Evolutionary conservation across 495 filamentous ascomycete species (phyloP).

Genomic region (Cercophora scortea): DNA sequence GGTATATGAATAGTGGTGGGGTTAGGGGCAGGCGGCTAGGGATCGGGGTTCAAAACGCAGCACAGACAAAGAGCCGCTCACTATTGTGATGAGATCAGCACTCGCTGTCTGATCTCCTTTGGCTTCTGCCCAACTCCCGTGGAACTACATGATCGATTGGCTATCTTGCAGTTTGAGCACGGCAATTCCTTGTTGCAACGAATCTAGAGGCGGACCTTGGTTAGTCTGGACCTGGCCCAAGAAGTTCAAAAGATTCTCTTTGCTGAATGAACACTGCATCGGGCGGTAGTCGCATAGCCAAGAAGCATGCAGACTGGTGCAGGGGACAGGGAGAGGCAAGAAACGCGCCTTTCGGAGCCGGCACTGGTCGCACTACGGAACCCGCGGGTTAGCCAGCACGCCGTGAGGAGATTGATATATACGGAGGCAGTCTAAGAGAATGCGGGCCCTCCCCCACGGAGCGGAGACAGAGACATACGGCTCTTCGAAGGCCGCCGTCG

Average conservation of each 20-base stretch:
- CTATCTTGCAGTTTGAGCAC: constrained; percentile 58
- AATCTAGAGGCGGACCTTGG: constrained; percentile 34
- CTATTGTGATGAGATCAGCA: constrained; percentile 65
- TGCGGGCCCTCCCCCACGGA: not conserved
- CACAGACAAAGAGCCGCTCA: constrained; percentile 20
- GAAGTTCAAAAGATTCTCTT: no score
- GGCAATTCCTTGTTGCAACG: constrained; percentile 62
- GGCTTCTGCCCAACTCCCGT: constrained; percentile 53
- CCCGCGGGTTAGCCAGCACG: constrained; percentile 6
- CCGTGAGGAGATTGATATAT: not conserved
- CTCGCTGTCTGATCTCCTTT: constrained; percentile 50
- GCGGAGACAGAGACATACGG: not conserved
- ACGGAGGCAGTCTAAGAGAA: not conserved
- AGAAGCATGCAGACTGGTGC: no score
- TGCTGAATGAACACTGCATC: no score
- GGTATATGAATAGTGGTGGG: no score
- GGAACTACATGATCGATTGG: constrained; percentile 47
- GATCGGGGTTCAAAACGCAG: not conserved
- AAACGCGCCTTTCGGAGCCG: constrained; percentile 22
- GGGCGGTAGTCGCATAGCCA: no score
- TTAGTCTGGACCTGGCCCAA: no score
- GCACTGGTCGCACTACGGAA: constrained; percentile 25
- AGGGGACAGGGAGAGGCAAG: no score
- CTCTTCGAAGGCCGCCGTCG: not conserved
- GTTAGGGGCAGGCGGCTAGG: no score